Evolutionary conservation across 2,329 filamentous ascomycete genomes (phyloP).

Genomic region (Neopestalotiopsis sp.): DNA sequence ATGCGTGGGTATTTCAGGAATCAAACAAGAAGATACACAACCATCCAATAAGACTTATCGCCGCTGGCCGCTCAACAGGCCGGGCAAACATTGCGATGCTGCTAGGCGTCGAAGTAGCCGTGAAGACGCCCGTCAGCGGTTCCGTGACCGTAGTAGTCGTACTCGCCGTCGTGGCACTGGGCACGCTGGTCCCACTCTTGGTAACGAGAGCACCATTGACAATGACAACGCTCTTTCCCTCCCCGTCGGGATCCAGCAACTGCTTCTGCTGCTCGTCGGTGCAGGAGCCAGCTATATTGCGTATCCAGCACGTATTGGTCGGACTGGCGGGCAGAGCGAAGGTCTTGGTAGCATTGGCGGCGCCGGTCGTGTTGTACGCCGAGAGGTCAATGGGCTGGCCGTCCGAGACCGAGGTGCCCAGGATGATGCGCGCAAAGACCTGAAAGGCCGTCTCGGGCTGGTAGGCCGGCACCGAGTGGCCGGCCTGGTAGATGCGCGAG

Average conservation of each 20-base stretch:
- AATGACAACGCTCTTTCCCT: constrained; percentile 21
- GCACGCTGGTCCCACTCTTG: constrained; percentile 10
- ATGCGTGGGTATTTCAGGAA: not conserved
- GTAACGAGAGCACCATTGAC: constrained; percentile 27
- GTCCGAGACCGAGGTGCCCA: constrained; percentile 48
- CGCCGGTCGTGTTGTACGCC: constrained; percentile 54
- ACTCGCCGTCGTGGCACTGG: not conserved
- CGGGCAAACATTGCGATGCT: not conserved
- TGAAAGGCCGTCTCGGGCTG: constrained; percentile 50
- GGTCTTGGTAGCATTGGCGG: constrained; percentile 52
- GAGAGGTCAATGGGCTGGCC: constrained; percentile 51
- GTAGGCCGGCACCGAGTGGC: constrained; percentile 55
- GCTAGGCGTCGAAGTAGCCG: constrained; percentile 17
- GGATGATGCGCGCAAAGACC: constrained; percentile 55
- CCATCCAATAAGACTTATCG: not conserved
- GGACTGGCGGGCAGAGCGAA: constrained; percentile 50
- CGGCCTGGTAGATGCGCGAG: constrained; percentile 58
- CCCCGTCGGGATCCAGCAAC: constrained; percentile 17
- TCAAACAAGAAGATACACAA: not conserved
- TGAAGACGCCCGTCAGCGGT: constrained; percentile 19
- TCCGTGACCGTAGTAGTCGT: constrained; percentile 7
- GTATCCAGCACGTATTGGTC: constrained; percentile 58
- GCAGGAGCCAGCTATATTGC: constrained; percentile 56
- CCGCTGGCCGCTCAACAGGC: not conserved
- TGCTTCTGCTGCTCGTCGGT: constrained; percentile 47